Base-by-base conservation (phyloP, 768 basidiomycete genomes). In the Hericium coralloides region DNA sequence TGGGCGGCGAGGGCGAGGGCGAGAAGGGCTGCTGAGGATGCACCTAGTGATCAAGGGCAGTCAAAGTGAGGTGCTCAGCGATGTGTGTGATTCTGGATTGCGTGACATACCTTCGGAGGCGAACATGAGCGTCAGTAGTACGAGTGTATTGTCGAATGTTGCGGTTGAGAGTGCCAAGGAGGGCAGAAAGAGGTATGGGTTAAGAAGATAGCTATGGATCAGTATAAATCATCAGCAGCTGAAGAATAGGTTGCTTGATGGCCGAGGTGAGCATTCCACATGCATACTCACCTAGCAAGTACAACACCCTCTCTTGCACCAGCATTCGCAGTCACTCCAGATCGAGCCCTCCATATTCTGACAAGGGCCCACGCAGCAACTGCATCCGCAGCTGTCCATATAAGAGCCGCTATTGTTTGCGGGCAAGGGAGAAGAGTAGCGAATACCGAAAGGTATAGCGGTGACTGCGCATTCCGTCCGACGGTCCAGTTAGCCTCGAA, bases 111-210 rank as follows among this genome's bases (percentile, higher is more conserved):
- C 81, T 75, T 79, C 72, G 38, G 81, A 76, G 0, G 89, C 90
- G 63, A 84, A 85, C 74, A 84, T 79, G 41, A 97, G 68, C 4
- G 85, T 65, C 1, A 87, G 63, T 2, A 95, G 73, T 26, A 83
- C 72, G 6, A 91, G 68, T 1, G 84, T 75, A 66, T 91, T 95
- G 65, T 95, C 92, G 15, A 98, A 74, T 2, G 83, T 79, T 0
- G 92, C 87, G 0, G 91, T 91, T 0, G 95, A 95, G 12, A 84
- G 73, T 0, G 92, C 89, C 7, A 95, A 74, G 31, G 83, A 85
- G 0, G 94, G 83, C 1, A 93, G 74, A 56, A 95, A 69, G 8
- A 89, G 71, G 68, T 97, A 97, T 2, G 97, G 97, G 63, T 98
- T 97, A 52, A 95, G 69, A 18, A 97, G 80, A 70, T 87, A 95